phyloP scores from a whole-genome alignment of 2,329 filamentous ascomycete genomes.

The Pestalotiopsis sp. region DNA sequence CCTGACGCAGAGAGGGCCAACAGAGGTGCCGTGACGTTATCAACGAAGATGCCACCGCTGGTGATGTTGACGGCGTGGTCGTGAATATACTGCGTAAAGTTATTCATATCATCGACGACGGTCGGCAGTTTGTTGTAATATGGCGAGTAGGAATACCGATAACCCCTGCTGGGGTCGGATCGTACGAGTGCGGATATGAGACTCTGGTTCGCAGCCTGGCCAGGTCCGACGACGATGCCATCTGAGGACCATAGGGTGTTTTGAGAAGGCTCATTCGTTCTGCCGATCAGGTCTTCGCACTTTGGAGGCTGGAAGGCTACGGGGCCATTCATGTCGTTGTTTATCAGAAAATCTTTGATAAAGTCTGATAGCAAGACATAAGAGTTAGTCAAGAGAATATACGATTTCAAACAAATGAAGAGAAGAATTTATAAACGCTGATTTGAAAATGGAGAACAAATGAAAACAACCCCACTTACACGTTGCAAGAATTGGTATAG shows the following conservation, averaged over 20 bases:
- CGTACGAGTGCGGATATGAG: background rate
- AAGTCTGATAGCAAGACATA: constrained; percentile 4
- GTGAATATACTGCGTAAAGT: constrained; percentile 19
- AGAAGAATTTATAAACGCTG: background rate
- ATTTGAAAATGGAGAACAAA: background rate
- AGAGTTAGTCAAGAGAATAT: background rate
- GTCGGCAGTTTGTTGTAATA: background rate
- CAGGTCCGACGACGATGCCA: constrained; percentile 16
- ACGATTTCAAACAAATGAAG: background rate
- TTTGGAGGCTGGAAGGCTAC: constrained; percentile 16
- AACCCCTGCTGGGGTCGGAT: background rate
- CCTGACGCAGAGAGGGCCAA: constrained; percentile 16
- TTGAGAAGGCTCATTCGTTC: constrained; percentile 4
- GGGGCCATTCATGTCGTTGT: background rate
- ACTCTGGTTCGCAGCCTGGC: constrained; percentile 15
- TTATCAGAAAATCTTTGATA: constrained; percentile 17
- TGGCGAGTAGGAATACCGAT: background rate
- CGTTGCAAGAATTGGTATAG: constrained; percentile 24
- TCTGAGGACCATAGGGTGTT: background rate
- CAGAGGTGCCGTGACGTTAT: constrained; percentile 19
- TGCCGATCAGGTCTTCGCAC: constrained; percentile 19
- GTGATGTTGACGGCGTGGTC: constrained; percentile 16
- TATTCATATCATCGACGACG: constrained; percentile 16
- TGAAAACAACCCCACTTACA: background rate
- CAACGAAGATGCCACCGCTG: constrained; percentile 20